Conservation (phyloP, 2,329 filamentous ascomycete species). For the Capronia epimyces region DNA sequence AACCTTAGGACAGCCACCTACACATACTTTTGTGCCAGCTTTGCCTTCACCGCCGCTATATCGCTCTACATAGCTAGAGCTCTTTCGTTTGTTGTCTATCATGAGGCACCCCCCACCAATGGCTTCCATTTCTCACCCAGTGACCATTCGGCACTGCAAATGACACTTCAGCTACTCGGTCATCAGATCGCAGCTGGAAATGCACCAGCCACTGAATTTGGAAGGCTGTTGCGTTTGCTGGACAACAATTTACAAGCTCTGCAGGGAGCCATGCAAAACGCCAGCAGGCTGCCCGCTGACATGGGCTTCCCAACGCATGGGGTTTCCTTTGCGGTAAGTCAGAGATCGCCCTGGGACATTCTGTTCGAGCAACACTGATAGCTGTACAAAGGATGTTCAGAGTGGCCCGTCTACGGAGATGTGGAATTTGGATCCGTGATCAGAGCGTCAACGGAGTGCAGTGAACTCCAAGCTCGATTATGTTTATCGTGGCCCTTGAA, state of each 20-base stretch:
- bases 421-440: neutral
- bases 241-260: neutral
- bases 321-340: neutral
- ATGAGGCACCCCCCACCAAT: neutral
- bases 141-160: neutral
- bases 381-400: neutral
- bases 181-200: neutral
- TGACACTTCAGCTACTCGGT: neutral
- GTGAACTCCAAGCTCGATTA: neutral
- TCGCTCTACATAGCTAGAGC: conserved; percentile 8
- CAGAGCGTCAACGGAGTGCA: neutral
- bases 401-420: neutral
- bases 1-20: conserved; percentile 5
- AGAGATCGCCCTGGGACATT: neutral
- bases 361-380: neutral
- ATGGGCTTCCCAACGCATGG: neutral
- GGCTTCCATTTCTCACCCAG: neutral
- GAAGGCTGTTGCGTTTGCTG: neutral
- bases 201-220: neutral
- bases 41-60: conserved; percentile 15
- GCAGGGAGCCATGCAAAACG: neutral
- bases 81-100: neutral
- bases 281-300: neutral
- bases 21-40: conserved; percentile 18
- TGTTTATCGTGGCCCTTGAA: too few relatives aligned